These are phyloP conservation scores for Scalesia atractyloides DNA, from an alignment of 129 eudicot genomes.

Conservation along the genomic window DNA sequence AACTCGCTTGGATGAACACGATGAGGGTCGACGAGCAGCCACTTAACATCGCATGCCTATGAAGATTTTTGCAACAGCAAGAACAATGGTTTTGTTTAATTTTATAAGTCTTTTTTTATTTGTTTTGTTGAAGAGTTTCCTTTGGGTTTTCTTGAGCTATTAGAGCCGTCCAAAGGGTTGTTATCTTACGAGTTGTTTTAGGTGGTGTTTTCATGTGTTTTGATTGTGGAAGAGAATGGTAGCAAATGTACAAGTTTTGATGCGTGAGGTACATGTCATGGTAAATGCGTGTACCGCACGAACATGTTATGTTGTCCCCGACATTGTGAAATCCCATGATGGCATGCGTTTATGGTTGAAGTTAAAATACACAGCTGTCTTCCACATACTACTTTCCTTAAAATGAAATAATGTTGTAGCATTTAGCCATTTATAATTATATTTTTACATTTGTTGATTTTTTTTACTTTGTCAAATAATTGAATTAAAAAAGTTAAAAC, in stretches of 20 bases:
- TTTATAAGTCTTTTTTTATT: slow-evolving; percentile 22
- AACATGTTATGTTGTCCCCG: slow-evolving; percentile 1
- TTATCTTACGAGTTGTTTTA: slow-evolving; percentile 31
- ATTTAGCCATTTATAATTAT: no score
- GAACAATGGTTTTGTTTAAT: slow-evolving; percentile 35
- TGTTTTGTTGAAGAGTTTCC: slow-evolving; percentile 30
- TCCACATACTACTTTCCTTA: background rate
- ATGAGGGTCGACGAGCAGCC: slow-evolving; percentile 39
- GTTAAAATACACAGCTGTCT: slow-evolving; percentile 8
- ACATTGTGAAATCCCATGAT: slow-evolving; percentile 10
- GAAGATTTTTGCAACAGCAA: slow-evolving; percentile 48
- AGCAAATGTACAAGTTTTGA: background rate
- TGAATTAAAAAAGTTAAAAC: no score
- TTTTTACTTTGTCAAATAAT: no score
- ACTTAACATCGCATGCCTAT: slow-evolving; percentile 62
- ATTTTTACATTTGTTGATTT: no score
- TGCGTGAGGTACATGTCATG: background rate
- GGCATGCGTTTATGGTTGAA: background rate
- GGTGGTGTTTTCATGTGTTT: background rate
- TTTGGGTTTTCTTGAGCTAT: slow-evolving; percentile 73
- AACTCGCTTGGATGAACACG: slow-evolving; percentile 60
- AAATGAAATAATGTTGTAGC: background rate
- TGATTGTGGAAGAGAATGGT: background rate
- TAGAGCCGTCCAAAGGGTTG: slow-evolving; percentile 72
- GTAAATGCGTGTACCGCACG: slow-evolving; percentile 13